Evolutionary conservation across 495 filamentous ascomycete genomes (phyloP).

Genomic region (Neurospora africana): DNA sequence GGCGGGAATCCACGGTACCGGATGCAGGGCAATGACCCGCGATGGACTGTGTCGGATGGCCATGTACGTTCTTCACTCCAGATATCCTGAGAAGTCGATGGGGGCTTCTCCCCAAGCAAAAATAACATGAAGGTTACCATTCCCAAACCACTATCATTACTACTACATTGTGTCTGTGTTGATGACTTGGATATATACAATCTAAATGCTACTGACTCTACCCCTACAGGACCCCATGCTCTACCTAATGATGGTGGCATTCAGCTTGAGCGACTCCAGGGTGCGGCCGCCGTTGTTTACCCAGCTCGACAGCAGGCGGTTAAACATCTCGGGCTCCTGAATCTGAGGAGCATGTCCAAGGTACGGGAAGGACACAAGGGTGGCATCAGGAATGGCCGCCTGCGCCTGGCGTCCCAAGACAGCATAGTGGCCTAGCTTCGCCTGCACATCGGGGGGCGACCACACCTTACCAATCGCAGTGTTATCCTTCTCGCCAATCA

Average conservation of each 20-base stretch:
- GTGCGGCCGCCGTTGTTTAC: conserved; percentile 5
- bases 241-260: background rate
- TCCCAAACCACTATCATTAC: background rate
- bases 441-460: conserved; percentile 31
- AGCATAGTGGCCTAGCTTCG: conserved; percentile 29
- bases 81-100: background rate
- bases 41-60: background rate
- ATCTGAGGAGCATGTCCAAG: conserved; percentile 39
- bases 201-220: background rate
- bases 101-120: background rate
- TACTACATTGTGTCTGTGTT: background rate
- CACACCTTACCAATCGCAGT: conserved; percentile 37
- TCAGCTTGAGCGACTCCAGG: background rate
- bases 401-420: conserved; percentile 29
- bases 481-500: conserved; percentile 32
- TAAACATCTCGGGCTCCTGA: conserved; percentile 26
- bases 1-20: background rate
- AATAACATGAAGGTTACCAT: background rate
- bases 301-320: conserved; percentile 26
- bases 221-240: background rate
- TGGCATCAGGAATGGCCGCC: conserved; percentile 28
- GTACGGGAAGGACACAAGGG: conserved; percentile 28
- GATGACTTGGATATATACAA: background rate
- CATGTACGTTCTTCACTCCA: background rate
- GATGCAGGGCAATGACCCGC: background rate